Evolutionary conservation across 805 yeast species (phyloP), one percentile per base, ranked within the genome.

Genomic region (Saccharomyces kudriavzevii): DNA sequence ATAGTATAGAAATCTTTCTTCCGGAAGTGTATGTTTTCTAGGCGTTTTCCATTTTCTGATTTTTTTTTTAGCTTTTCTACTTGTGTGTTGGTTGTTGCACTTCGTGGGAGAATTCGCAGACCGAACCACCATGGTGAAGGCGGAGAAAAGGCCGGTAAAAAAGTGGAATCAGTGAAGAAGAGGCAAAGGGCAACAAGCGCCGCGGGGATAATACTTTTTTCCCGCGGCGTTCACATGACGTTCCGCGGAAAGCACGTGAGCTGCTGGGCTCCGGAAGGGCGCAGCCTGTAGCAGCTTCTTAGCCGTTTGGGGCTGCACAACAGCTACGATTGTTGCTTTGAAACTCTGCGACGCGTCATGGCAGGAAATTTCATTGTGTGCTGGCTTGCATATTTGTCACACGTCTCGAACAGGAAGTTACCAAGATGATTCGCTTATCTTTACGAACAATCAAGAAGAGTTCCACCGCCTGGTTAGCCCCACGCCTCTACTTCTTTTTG

Each of bases 131-230:
- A 28, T 46, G 29, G 17, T 14, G n/a, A 43, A 17, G 26, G 28
- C 22, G 28, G 48, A 17, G 40, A 45, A 40, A 17, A 52, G 13
- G 35, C 35, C 35, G 30, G 31, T 50, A 5, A 54, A 64, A 49
- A 62, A 65, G 4, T 70, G 64, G 49, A 57, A 64, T 47, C 60
- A 65, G 24, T 58, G 63, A 63, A 61, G 63, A 29, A 30, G 5
- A 30, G 14, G 2, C 17, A 14, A 13, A 30, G 35, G 35, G 8
- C 17, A 30, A 30, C 17, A 30, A 30, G 35, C 35, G 35, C 17
- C 35, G 35, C 35, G 35, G 35, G 35, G 35, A 30, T 30, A 30
- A 30, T 30, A 4, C n/a, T 2, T 30, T 2, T 30, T 30, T 30
- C 35, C 35, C 35, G 35, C 14, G 35, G 35, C 35, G 35, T 30